Base-by-base conservation (phyloP, 2,329 filamentous ascomycete species). In the Monosporascus cannonballus region DNA sequence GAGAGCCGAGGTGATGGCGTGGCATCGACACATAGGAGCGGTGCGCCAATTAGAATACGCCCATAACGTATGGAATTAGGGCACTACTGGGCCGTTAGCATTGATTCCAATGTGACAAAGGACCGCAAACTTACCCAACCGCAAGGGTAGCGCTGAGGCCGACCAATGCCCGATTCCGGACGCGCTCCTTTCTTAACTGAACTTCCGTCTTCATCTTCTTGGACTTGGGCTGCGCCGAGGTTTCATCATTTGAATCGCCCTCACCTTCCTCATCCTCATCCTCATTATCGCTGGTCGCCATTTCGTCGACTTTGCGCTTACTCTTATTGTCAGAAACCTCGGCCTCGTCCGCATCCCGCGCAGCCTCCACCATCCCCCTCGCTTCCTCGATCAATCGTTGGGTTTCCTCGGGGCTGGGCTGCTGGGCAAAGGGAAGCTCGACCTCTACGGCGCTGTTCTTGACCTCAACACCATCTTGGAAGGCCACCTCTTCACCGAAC, bases 91-190 rank as follows among this genome's bases (percentile, higher is more conserved):
- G 6, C 34, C 57, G 37, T 47, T 30, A 51, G 42, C 11, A 36
- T 25, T 18, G 24, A 24, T 14, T 30, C 37, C 11, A 27, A 6
- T 18, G 44, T 15, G 50, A 45, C 14, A 24, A 7, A 37, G 8
- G 45, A 46, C 18, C 7, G 46, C 47, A 15, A 38, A 87, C 91
- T 76, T 82, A 97, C 94, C 92, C 92, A 70, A 96, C 81, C 53
- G 89, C 90, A 68, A 96, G 79, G 47, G 90, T 94, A 53, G 90
- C 90, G 57, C 86, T 89, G 50, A 97, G 82, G 54, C 94, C 93
- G 57, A 96, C 80, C 56, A 96, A 76, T 47, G 94, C 90, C 66
- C 91, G 84, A 71, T 86, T 90, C 73, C 90, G 86, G 59, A 96
- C 90, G 65, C 85, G 88, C 73, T 95, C 87, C 73, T 90, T 92